These are phyloP conservation scores for Sporothrix mexicana DNA, from an alignment of 2,329 filamentous ascomycete species.

Conservation along the genomic window DNA sequence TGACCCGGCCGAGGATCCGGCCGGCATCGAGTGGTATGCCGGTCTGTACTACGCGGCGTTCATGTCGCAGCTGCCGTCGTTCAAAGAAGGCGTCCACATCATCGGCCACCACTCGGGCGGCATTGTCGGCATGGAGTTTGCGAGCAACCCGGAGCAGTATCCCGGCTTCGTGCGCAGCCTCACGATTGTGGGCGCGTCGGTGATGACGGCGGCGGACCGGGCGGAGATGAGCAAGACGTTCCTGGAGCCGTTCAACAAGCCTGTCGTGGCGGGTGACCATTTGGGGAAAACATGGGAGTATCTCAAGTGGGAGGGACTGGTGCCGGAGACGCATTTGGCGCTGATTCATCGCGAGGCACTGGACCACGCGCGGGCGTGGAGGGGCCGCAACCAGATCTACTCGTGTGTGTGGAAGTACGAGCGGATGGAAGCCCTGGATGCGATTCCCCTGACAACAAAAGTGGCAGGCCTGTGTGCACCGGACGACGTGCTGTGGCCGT, in stretches of 20 bases:
- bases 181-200: slow-evolving; percentile 27
- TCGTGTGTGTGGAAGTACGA: slow-evolving; percentile 21
- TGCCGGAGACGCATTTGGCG: not conserved
- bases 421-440: slow-evolving; percentile 9
- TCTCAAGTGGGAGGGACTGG: slow-evolving; percentile 20
- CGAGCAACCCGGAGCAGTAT: slow-evolving; percentile 27
- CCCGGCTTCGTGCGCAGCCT: slow-evolving; percentile 27
- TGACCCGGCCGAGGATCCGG: slow-evolving; percentile 35
- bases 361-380: slow-evolving; percentile 23
- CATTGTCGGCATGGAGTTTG: slow-evolving; percentile 36
- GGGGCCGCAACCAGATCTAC: slow-evolving; percentile 27
- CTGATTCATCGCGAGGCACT: slow-evolving; percentile 18
- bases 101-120: slow-evolving; percentile 37
- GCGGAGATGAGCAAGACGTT: slow-evolving; percentile 25
- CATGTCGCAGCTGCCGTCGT: not conserved
- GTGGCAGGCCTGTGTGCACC: slow-evolving; percentile 16
- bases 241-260: slow-evolving; percentile 21
- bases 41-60: slow-evolving; percentile 30
- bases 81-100: slow-evolving; percentile 32
- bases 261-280: not conserved
- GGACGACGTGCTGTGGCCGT: slow-evolving; percentile 28
- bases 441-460: not conserved
- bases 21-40: slow-evolving; percentile 33
- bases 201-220: slow-evolving; percentile 26
- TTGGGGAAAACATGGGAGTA: slow-evolving; percentile 20